Percentiles rank a stretch among this genome's conserved stretches.
Conservation (phyloP, 2,329 filamentous ascomycete species). For the Ophiostoma perfectum region DNA sequence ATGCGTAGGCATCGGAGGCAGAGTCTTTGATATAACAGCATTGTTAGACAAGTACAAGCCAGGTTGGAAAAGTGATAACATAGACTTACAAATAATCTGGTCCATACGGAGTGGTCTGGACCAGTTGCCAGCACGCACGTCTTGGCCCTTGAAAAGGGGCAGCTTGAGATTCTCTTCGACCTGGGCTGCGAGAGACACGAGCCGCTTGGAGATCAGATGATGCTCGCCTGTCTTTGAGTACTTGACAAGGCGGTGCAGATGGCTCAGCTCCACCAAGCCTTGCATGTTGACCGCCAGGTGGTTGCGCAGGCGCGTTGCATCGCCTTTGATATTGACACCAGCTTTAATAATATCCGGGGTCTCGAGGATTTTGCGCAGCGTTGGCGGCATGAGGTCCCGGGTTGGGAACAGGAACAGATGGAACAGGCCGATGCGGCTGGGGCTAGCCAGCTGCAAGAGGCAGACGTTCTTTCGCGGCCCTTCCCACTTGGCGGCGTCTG, state of each 20-base stretch:
- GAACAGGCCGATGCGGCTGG: constrained; percentile 71
- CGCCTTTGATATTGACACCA: constrained; percentile 70
- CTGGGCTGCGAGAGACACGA: constrained; percentile 63
- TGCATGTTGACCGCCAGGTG: constrained; percentile 58
- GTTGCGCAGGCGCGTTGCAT: constrained; percentile 62
- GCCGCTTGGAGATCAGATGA: constrained; percentile 57
- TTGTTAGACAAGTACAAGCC: constrained; percentile 27
- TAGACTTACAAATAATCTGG: constrained; percentile 63
- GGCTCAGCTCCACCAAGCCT: constrained; percentile 74
- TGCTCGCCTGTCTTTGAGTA: constrained; percentile 50
- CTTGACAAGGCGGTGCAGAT: constrained; percentile 73
- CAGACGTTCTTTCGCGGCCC: constrained; percentile 65
- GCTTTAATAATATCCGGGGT: constrained; percentile 63
- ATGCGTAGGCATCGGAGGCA: constrained; percentile 78
- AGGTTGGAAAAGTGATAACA: constrained; percentile 20
- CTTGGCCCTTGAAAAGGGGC: constrained; percentile 66
- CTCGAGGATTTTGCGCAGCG: constrained; percentile 67
- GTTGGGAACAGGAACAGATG: constrained; percentile 64
- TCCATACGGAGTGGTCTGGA: constrained; percentile 52
- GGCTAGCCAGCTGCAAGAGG: constrained; percentile 74
- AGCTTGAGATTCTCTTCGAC: constrained; percentile 65
- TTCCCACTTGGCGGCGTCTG: constrained; percentile 42
- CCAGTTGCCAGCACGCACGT: constrained; percentile 74
- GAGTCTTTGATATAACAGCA: constrained; percentile 49
- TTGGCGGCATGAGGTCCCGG: constrained; percentile 61